Evolutionary conservation across 768 basidiomycete species (phyloP).

Genomic region (Mycena venus): DNA sequence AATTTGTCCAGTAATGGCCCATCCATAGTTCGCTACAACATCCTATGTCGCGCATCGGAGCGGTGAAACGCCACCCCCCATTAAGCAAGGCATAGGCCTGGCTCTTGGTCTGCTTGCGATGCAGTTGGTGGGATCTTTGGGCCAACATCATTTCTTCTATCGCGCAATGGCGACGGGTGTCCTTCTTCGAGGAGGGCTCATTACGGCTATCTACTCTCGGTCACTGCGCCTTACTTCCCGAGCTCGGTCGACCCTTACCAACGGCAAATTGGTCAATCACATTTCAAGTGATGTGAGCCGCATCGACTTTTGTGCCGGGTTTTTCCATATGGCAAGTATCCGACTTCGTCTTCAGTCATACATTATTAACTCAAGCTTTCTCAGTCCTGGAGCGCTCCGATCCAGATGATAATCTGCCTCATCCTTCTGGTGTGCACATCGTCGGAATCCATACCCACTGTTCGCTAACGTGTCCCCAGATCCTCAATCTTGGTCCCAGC

Average conservation of each 20-base stretch:
- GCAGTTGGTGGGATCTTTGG: constrained; percentile 75
- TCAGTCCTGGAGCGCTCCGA: constrained; percentile 77
- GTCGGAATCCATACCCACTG: neutral
- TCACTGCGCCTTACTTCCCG: constrained; percentile 83
- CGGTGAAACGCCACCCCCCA: constrained; percentile 52
- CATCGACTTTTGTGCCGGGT: constrained; percentile 88
- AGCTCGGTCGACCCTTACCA: constrained; percentile 83
- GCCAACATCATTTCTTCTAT: constrained; percentile 89
- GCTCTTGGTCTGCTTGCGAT: constrained; percentile 78
- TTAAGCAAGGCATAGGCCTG: constrained; percentile 79
- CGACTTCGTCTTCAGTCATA: neutral
- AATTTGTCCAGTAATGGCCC: constrained; percentile 47
- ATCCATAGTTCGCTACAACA: constrained; percentile 73
- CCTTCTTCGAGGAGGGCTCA: constrained; percentile 85
- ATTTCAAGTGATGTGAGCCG: constrained; percentile 94
- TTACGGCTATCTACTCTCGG: constrained; percentile 87
- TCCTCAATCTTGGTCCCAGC: constrained; percentile 79
- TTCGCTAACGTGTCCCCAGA: neutral
- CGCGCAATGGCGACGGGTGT: constrained; percentile 82
- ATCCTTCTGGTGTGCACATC: constrained; percentile 61
- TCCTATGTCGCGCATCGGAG: constrained; percentile 66
- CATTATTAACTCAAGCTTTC: neutral
- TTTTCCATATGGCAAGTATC: constrained; percentile 75
- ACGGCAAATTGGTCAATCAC: constrained; percentile 93
- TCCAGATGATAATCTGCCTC: constrained; percentile 85